Base-by-base conservation (phyloP, 331 rosid species). In the Acacia concinna region DNA sequence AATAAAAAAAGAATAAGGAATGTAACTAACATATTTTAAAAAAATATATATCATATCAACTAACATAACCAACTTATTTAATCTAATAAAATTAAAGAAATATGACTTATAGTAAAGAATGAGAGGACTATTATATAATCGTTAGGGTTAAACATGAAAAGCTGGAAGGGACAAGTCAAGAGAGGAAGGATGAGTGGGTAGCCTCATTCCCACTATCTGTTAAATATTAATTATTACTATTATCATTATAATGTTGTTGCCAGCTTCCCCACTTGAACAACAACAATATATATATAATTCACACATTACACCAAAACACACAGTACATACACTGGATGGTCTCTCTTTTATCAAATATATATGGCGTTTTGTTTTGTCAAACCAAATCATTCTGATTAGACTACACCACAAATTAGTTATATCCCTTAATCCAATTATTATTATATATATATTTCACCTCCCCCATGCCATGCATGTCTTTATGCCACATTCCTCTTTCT, bases 121-220 rank as follows among this genome's bases (percentile, higher is more conserved):
- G n/a, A n/a, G n/a, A n/a, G n/a, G n/a, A n/a, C n/a, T n/a, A n/a
- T n/a, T 38, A 38, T 38, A 38, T 38, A 8, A 9, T 38, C 11
- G 8, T 38, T 73, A 80, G 79, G 81, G 85, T 68, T 47, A 67
- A 37, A 66, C 78, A 78, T 76, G 76, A 81, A 78, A n/a, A n/a
- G n/a, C n/a, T n/a, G 59, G 44, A 82, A 75, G 85, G 76, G 70
- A 43, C 79, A 75, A 40, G 88, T 79, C 88, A 87, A 84, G 69
- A 84, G 72, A 30, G 11, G 59, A 75, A 83, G 76, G 85, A 80
- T 71, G 64, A 69, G 79, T 76, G 56, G 89, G 87, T 90, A 87
- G 88, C 83, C 85, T 87, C 86, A 85, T 74, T 79, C 90, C 87
- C 87, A 92, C 90, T 49, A 60, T 84, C 84, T 11, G 41, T 38